Evolutionary conservation across 164 flowering plant species (phyloP), one percentile per base, ranked within the genome.

Genomic region (Buxus sempervirens): DNA sequence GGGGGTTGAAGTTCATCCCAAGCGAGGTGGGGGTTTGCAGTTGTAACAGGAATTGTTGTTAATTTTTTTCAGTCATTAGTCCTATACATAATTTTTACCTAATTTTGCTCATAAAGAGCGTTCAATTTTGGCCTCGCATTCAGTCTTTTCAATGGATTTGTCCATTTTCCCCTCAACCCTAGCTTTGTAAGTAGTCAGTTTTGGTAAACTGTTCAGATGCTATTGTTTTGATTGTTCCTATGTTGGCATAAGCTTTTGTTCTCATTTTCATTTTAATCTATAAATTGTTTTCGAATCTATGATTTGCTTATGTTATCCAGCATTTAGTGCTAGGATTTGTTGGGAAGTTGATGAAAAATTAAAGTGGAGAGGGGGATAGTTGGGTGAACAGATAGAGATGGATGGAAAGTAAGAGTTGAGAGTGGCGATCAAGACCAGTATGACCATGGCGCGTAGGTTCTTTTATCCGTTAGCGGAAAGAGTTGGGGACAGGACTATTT

Each of bases 81-180:
- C 18, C 12, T 45, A 5, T 45, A 10, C 51, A 4, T 15, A 45
- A 45, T 15, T 45, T 15, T 45, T 6, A 5, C 12, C 16, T 45
- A 2, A 15, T n/a, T n/a, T n/a, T n/a, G 51, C 1, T 32, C 51
- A 10, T 45, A 1, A 45, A 15, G 14, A 15, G 51, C 13, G 1
- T 45, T 15, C 51, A 45, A 45, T 26, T 54, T 55, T 18, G 22
- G 60, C 26, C 15, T 54, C n/a, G 22, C 6, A 45, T 45, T 62
- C 59, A 41, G 58, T 63, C 45, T 71, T 58, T 64, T 64, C 58
- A 71, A 71, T 71, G 67, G 63, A 49, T 8, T 23, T 58, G 16
- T 23, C 49, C 51, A 58, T 64, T 64, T 61, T 15, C 20, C 27
- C 28, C 64, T 66, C 21, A 16, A 14, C 19, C 32, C 38, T 12